Conservation (phyloP, 1,139 yeast genomes). For the Nakaseomyces bracarensis region DNA sequence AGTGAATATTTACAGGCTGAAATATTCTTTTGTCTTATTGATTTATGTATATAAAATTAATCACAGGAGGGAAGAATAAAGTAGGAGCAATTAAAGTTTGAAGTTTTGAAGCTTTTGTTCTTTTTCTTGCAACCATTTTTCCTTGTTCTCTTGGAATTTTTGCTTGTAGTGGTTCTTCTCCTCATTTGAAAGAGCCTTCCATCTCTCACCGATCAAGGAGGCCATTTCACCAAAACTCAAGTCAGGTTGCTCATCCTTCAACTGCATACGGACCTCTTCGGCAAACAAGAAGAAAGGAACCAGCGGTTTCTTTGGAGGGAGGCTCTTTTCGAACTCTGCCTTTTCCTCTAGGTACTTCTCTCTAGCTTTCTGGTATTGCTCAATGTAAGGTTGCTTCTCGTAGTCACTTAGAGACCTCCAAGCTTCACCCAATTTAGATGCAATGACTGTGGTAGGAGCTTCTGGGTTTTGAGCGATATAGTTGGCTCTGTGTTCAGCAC, state of each 20-base stretch:
- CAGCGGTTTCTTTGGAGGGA: slow-evolving; percentile 28
- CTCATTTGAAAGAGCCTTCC: slow-evolving; percentile 12
- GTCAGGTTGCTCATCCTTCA: slow-evolving; percentile 19
- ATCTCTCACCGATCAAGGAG: slow-evolving; percentile 20
- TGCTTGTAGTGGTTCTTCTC: neutral
- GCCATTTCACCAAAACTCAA: slow-evolving; percentile 18
- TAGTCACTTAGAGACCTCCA: slow-evolving; percentile 26
- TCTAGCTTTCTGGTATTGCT: slow-evolving; percentile 9
- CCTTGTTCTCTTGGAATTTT: slow-evolving; percentile 1
- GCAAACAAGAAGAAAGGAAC: slow-evolving; percentile 22
- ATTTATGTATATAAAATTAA: too few relatives aligned
- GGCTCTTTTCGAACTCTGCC: slow-evolving; percentile 11
- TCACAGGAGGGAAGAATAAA: too few relatives aligned
- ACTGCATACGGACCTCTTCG: slow-evolving; percentile 16
- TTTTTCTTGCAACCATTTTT: neutral
- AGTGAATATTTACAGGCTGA: too few relatives aligned
- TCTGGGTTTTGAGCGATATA: neutral
- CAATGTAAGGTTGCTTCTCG: slow-evolving; percentile 19
- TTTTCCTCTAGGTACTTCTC: slow-evolving; percentile 12
- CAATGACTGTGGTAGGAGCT: slow-evolving; percentile 11
- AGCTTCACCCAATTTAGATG: slow-evolving; percentile 12
- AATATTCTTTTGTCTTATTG: too few relatives aligned
- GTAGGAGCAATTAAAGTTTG: neutral
- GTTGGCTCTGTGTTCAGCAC: neutral
- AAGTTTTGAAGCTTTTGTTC: slow-evolving; percentile 4